Conservation (phyloP, 768 basidiomycete genomes). For the Suillus paluster region DNA sequence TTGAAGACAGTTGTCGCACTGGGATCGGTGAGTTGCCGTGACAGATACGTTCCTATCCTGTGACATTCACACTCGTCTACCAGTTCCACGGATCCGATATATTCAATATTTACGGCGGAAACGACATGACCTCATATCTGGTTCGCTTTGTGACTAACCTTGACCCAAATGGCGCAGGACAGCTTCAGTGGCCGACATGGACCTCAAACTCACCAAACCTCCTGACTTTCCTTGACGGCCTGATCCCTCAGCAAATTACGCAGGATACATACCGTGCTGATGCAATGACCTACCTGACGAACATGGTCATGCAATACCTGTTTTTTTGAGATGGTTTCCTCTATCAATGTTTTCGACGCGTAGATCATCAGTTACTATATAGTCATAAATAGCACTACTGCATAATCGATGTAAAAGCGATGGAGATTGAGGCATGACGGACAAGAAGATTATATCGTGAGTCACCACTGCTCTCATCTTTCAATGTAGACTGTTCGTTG, state of each 20-base stretch:
- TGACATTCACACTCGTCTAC: background rate
- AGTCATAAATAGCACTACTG: background rate
- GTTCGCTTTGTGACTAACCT: constrained; percentile 26
- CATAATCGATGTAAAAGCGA: background rate
- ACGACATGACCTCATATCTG: constrained; percentile 46
- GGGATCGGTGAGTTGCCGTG: constrained; percentile 43
- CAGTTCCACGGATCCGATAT: constrained; percentile 51
- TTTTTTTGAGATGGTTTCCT: constrained; percentile 11
- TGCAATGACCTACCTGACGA: constrained; percentile 41
- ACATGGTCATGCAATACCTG: constrained; percentile 12
- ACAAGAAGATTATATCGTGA: background rate
- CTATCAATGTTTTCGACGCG: background rate
- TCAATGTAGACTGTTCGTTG: background rate
- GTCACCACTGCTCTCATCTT: background rate
- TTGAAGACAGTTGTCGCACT: constrained; percentile 46
- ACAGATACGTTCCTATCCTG: background rate
- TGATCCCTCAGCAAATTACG: constrained; percentile 38
- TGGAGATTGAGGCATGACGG: background rate
- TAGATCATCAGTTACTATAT: background rate
- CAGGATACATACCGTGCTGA: constrained; percentile 49
- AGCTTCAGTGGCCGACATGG: constrained; percentile 51
- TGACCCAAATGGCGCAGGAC: constrained; percentile 45
- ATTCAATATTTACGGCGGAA: constrained; percentile 43
- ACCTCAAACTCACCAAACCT: constrained; percentile 37
- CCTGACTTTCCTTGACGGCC: constrained; percentile 45